Percentiles rank a stretch among this genome's conserved stretches.
These are phyloP conservation scores for Uncinocarpus reesii DNA, from an alignment of 2,329 filamentous ascomycete genomes.

Conservation along the genomic window DNA sequence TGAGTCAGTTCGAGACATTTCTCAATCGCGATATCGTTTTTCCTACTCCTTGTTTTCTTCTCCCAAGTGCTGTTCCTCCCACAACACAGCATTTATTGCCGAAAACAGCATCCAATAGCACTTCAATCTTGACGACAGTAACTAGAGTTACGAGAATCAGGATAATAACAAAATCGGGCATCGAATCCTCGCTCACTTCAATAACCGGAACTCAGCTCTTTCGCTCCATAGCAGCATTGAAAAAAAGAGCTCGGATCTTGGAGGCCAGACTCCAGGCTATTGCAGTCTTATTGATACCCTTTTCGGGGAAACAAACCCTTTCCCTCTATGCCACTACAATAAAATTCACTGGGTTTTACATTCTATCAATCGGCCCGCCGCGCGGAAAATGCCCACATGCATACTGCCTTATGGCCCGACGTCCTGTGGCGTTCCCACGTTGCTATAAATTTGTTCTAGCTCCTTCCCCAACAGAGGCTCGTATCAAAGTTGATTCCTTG, in stretches of 20 bases:
- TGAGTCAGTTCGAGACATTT: background rate
- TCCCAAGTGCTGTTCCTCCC: background rate
- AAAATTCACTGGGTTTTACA: background rate
- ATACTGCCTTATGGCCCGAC: background rate
- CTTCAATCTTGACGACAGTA: no score
- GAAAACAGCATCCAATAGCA: no score
- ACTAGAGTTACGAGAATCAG: no score
- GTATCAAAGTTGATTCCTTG: background rate
- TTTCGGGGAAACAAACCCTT: background rate
- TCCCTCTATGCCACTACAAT: background rate
- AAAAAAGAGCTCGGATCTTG: no score
- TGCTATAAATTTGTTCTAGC: background rate
- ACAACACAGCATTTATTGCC: no score
- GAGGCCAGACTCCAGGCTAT: background rate
- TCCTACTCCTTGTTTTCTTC: background rate
- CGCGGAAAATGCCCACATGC: background rate
- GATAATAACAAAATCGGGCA: no score
- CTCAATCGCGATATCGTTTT: background rate
- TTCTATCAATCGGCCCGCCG: background rate
- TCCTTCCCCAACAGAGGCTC: background rate
- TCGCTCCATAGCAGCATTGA: background rate
- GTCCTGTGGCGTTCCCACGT: background rate
- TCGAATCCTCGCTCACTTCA: no score
- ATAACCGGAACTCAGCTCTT: background rate
- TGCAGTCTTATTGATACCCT: background rate